Evolutionary conservation across 768 basidiomycete species (phyloP).

Genomic region (Boletus coccyginus): DNA sequence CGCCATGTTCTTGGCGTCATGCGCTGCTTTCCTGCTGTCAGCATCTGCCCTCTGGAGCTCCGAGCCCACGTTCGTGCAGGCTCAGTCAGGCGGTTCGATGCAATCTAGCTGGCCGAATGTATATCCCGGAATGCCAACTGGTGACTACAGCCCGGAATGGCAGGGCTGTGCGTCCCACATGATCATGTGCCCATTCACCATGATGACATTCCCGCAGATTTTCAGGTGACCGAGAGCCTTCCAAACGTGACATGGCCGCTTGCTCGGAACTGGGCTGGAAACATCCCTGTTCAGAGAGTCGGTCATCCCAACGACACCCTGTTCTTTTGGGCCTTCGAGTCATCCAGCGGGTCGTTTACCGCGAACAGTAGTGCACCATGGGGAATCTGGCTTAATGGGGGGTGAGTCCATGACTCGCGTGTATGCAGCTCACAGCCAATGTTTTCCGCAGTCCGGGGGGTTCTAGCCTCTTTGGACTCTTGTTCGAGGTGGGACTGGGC

Average conservation of each 20-base stretch:
- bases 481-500: conserved; percentile 50
- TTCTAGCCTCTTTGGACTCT: conserved; percentile 60
- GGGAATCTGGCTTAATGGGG: conserved; percentile 74
- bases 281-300: conserved; percentile 56
- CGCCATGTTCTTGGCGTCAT: background rate
- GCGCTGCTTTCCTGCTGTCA: background rate
- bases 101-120: conserved; percentile 33
- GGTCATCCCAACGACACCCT: conserved; percentile 65
- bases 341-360: conserved; percentile 53
- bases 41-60: background rate
- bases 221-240: conserved; percentile 51
- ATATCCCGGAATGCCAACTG: conserved; percentile 41
- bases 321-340: conserved; percentile 66
- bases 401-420: conserved; percentile 38
- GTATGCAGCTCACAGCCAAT: background rate
- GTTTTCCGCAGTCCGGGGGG: conserved; percentile 50
- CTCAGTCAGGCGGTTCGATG: background rate
- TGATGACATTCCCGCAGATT: conserved; percentile 40
- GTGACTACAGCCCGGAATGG: conserved; percentile 56
- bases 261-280: conserved; percentile 56
- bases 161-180: conserved; percentile 61
- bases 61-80: background rate
- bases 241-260: conserved; percentile 57
- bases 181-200: background rate
- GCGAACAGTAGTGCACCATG: conserved; percentile 47